Evolutionary conservation across 2,329 filamentous ascomycete genomes (phyloP), one percentile per base, ranked within the genome.

Genomic region (Phyllosticta citriasiana): DNA sequence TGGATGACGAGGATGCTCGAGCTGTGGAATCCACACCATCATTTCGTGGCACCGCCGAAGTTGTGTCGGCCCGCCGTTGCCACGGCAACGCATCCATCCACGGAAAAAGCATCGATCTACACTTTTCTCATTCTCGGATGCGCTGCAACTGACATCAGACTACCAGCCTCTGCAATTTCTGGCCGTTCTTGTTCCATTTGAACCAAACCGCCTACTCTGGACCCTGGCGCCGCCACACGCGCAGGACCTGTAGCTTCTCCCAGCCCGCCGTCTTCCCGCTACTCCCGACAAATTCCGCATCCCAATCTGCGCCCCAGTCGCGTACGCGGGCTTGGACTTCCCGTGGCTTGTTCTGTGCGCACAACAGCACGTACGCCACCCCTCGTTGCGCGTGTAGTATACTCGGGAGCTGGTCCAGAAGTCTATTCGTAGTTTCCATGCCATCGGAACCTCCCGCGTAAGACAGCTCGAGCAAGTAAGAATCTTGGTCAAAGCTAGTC

Each of bases 231-330:
- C 84, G 83, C 88, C 90, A 96, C 71, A 96, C 88, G 71, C 92
- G 84, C 67, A 97, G 78, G 68, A 99, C 88, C 70, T 91, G 87
- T 73, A 99, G 78, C 77, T 88, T 95, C 78, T 99, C 94, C 92
- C 93, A 96, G 0, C 94, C 94, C 30, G 88, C 93, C 73, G 88
- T 85, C 78, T 87, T 91, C 56, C 93, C 93, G 73, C 91, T 97
- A 59, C 81, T 82, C 6, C 89, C 88, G 4, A 96, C 91, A 19
- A 84, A 89, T 72, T 91, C 85, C 9, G 84, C 89, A 64, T 74
- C 80, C 94, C 93, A 97, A 25, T 71, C 78, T 14, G 64, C 61
- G n/a, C 76, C 77, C 84, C 88, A 84, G 2, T 65, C 69, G 51
- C 77, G 75, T 63, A 94, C 83, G 56, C 80, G 76, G 63, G 78